Evolutionary conservation across 1,284 basidiomycete species (phyloP).

Genomic region (Ganoderma meredithae): DNA sequence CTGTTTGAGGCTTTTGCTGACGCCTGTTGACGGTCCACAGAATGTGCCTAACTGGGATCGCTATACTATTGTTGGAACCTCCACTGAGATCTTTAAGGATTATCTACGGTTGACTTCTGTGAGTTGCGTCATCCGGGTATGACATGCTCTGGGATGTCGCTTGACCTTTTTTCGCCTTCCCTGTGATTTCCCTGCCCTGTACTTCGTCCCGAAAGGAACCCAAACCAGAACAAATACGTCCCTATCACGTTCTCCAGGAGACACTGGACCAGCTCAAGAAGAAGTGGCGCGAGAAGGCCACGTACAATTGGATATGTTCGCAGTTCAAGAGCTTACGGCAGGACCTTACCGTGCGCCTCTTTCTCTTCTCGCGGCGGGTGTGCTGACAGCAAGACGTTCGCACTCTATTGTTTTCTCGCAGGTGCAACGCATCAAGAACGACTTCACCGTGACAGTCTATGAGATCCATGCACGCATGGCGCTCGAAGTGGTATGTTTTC

Average conservation of each 20-base stretch:
- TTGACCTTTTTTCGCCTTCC: slow-evolving; percentile 1
- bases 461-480: slow-evolving; percentile 99
- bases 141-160: slow-evolving; percentile 16
- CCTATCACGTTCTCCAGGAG: slow-evolving; percentile 83
- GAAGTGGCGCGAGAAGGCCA: slow-evolving; percentile 86
- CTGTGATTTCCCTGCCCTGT: not conserved
- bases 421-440: slow-evolving; percentile 99
- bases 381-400: slow-evolving; percentile 29
- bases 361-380: slow-evolving; percentile 22
- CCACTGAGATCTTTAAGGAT: slow-evolving; percentile 90
- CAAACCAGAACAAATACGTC: slow-evolving; percentile 93
- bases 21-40: slow-evolving; percentile 49
- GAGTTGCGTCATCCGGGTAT: slow-evolving; percentile 37
- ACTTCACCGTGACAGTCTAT: slow-evolving; percentile 97
- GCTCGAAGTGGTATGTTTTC: slow-evolving; percentile 80
- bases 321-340: slow-evolving; percentile 98
- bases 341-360: slow-evolving; percentile 87
- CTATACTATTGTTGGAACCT: slow-evolving; percentile 94
- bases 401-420: slow-evolving; percentile 45
- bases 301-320: slow-evolving; percentile 95
- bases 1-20: slow-evolving; percentile 17
- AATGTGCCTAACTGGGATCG: slow-evolving; percentile 98
- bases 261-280: slow-evolving; percentile 90
- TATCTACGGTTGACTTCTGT: slow-evolving; percentile 96
- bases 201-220: slow-evolving; percentile 71